Evolutionary conservation across 2,329 filamentous ascomycete genomes (phyloP).

Genomic region (Talaromyces verruculosus): DNA sequence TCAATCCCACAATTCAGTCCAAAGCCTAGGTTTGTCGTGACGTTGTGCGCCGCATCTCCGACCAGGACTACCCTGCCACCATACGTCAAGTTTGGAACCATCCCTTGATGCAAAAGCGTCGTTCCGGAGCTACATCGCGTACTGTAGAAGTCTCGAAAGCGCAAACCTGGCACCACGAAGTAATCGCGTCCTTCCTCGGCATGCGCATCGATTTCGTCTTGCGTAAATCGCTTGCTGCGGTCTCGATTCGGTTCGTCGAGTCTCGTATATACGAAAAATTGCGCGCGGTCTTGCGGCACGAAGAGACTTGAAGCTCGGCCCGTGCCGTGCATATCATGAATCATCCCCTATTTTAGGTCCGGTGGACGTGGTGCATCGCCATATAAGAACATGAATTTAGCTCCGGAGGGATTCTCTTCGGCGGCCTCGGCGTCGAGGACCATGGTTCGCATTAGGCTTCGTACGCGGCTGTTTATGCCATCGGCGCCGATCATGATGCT

Average conservation of each 20-base stretch:
- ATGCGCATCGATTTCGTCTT: not conserved
- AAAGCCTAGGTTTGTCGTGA: too few relatives aligned
- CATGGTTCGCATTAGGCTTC: not conserved
- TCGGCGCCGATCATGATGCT: not conserved
- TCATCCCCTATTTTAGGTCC: not conserved
- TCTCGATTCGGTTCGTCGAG: not conserved
- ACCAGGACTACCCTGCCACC: too few relatives aligned
- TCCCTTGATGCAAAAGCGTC: too few relatives aligned
- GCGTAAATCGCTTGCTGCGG: not conserved
- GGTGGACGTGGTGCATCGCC: not conserved
- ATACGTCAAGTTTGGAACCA: too few relatives aligned
- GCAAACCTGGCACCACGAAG: too few relatives aligned
- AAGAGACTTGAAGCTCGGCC: not conserved
- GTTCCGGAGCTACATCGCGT: too few relatives aligned
- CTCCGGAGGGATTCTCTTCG: not conserved
- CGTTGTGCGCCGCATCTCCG: too few relatives aligned
- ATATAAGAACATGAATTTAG: not conserved
- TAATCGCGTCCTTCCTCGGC: not conserved
- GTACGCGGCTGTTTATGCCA: not conserved
- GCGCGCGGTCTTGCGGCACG: not conserved
- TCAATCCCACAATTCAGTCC: too few relatives aligned
- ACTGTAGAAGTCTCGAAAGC: too few relatives aligned
- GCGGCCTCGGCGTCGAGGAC: not conserved
- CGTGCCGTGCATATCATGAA: not conserved
- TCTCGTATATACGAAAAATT: too few relatives aligned